These are phyloP conservation scores for Hanseniaspora singularis DNA, from an alignment of 805 yeast species.

Conservation along the genomic window DNA sequence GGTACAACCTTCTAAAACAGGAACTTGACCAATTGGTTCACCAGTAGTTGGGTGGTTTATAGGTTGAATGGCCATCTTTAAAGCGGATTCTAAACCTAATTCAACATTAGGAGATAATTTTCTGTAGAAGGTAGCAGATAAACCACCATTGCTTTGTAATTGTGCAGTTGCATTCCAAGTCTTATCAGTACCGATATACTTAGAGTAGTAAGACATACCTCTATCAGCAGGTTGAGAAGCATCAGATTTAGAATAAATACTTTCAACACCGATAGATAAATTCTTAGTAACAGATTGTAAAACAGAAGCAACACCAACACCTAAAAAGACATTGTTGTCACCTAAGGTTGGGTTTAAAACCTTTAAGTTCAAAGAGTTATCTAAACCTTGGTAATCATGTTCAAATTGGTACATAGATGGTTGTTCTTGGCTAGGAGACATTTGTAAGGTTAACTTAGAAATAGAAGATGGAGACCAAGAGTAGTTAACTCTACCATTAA, in stretches of 20 bases:
- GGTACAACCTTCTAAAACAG: conserved; percentile 81
- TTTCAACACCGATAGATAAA: conserved; percentile 81
- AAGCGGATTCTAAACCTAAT: conserved; percentile 82
- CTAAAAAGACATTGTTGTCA: conserved; percentile 46
- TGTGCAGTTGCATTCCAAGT: conserved; percentile 92
- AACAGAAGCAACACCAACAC: conserved; percentile 84
- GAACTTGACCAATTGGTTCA: conserved; percentile 68
- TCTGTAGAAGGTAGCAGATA: conserved; percentile 86
- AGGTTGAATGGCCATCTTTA: conserved; percentile 66
- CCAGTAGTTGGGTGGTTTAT: conserved; percentile 65
- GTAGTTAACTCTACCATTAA: conserved; percentile 81
- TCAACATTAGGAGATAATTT: conserved; percentile 85
- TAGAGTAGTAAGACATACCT: conserved; percentile 76
- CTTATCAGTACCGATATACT: conserved; percentile 59
- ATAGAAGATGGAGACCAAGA: conserved; percentile 73
- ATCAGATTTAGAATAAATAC: conserved; percentile 65
- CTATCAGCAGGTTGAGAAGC: conserved; percentile 78
- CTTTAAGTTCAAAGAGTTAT: conserved; percentile 80
- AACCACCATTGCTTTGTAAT: conserved; percentile 82
- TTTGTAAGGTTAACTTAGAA: conserved; percentile 77
- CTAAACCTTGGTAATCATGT: conserved; percentile 86
- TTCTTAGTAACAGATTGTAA: conserved; percentile 79
- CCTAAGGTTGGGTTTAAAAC: conserved; percentile 76
- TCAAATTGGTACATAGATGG: conserved; percentile 91
- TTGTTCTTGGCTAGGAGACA: conserved; percentile 57